Percentiles rank a stretch among this genome's conserved stretches.
Evolutionary conservation across 768 basidiomycete genomes (phyloP).

Genomic region (Rubroboletus satanas): DNA sequence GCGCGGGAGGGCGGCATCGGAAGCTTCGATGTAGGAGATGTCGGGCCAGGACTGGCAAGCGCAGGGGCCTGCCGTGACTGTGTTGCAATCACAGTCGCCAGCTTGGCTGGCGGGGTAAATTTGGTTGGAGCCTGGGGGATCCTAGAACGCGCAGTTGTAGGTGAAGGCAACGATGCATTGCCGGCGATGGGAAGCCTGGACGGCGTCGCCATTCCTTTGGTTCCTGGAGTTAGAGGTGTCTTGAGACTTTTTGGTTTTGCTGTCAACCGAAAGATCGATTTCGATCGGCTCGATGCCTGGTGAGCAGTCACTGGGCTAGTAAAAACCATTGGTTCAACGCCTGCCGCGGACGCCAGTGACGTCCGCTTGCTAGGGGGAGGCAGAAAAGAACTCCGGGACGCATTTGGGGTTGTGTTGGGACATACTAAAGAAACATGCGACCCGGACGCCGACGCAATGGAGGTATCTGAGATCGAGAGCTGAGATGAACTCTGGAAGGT

Average conservation of each 20-base stretch:
- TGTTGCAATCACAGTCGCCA: slow-evolving; percentile 27
- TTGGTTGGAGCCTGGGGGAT: slow-evolving; percentile 24
- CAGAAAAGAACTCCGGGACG: slow-evolving; percentile 25
- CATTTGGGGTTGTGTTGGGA: background rate
- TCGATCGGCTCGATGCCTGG: slow-evolving; percentile 14
- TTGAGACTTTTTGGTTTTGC: slow-evolving; percentile 25
- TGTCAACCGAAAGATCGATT: slow-evolving; percentile 30
- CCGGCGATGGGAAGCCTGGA: slow-evolving; percentile 17
- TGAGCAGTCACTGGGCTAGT: background rate
- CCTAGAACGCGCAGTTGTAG: slow-evolving; percentile 8
- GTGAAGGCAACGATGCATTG: slow-evolving; percentile 2
- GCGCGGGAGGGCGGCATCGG: slow-evolving; percentile 16
- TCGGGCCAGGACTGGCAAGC: background rate
- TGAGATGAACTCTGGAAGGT: slow-evolving; percentile 23
- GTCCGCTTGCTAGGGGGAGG: slow-evolving; percentile 25
- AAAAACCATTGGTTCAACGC: slow-evolving; percentile 15
- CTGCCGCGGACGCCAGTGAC: slow-evolving; percentile 25
- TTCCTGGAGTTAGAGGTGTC: slow-evolving; percentile 3
- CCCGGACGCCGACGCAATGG: slow-evolving; percentile 10
- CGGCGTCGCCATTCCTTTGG: background rate
- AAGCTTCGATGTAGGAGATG: slow-evolving; percentile 20
- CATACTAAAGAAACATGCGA: slow-evolving; percentile 19
- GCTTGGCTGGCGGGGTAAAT: slow-evolving; percentile 30
- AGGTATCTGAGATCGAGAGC: slow-evolving; percentile 16
- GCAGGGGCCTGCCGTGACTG: slow-evolving; percentile 16